A percentile compares a stretch with the other conserved stretches of the same genome.
These are phyloP conservation scores for Nigrograna mackinnonii DNA, from an alignment of 2,329 filamentous ascomycete species.

Conservation along the genomic window DNA sequence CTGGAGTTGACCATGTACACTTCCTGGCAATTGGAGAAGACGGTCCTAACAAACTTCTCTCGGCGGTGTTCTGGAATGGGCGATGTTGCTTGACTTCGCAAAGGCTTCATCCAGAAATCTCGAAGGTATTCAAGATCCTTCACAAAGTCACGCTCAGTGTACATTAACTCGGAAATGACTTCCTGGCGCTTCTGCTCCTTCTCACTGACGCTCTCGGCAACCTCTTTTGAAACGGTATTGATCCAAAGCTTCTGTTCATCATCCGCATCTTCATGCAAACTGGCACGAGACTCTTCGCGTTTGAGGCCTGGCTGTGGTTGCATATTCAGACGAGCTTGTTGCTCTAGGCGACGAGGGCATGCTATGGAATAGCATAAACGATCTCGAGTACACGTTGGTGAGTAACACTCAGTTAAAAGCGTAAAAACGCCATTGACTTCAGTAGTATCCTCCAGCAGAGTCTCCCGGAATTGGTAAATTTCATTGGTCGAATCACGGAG, in stretches of 20 bases:
- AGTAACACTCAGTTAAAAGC: slow-evolving; percentile 94
- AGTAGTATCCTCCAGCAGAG: slow-evolving; percentile 81
- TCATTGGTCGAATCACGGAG: slow-evolving; percentile 92
- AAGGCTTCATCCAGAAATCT: slow-evolving; percentile 97
- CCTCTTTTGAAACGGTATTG: slow-evolving; percentile 93
- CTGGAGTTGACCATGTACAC: slow-evolving; percentile 90
- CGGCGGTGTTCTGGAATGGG: slow-evolving; percentile 86
- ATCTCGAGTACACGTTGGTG: slow-evolving; percentile 93
- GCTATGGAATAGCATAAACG: slow-evolving; percentile 98
- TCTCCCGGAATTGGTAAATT: slow-evolving; percentile 96
- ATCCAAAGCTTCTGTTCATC: slow-evolving; percentile 99
- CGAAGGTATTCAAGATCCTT: slow-evolving; percentile 97
- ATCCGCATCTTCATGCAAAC: slow-evolving; percentile 83
- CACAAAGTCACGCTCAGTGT: slow-evolving; percentile 97
- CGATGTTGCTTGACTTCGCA: slow-evolving; percentile 70
- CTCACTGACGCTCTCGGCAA: slow-evolving; percentile 87
- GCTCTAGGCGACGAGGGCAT: slow-evolving; percentile 88
- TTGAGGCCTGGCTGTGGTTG: slow-evolving; percentile 89
- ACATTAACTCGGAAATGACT: slow-evolving; percentile 97
- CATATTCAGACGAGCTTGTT: slow-evolving; percentile 91
- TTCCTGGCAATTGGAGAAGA: slow-evolving; percentile 95
- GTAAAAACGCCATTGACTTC: slow-evolving; percentile 97
- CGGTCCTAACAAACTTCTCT: slow-evolving; percentile 88
- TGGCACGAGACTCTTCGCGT: slow-evolving; percentile 69
- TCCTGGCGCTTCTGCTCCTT: slow-evolving; percentile 97